phyloP scores from a whole-genome alignment of 139 green algal genomes.

The Chlamydomonas sp. region DNA sequence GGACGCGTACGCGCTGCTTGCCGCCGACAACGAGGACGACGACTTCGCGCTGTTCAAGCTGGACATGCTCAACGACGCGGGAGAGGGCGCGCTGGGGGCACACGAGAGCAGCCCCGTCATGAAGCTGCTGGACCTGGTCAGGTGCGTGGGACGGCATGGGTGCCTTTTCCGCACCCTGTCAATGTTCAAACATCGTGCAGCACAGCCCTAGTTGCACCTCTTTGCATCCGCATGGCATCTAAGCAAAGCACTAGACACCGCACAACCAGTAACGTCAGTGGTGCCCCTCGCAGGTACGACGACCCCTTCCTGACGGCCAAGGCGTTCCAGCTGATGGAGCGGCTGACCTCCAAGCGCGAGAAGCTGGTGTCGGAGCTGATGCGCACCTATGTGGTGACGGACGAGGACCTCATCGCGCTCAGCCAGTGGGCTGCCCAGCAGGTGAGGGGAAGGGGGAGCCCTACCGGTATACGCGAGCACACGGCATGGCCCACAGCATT shows the following conservation, averaged over 20 bases:
- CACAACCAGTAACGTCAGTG: background rate
- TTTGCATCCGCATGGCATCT: too few species aligned
- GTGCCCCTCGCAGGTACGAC: conserved; percentile 21
- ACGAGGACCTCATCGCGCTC: conserved; percentile 38
- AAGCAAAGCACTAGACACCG: too few species aligned
- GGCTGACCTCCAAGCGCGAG: conserved; percentile 37
- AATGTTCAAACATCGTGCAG: too few species aligned
- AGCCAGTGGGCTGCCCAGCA: background rate
- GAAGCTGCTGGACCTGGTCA: conserved; percentile 36
- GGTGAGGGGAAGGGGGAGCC: background rate
- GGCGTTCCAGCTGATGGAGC: conserved; percentile 39
- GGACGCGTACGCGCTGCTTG: background rate
- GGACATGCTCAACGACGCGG: conserved; percentile 22
- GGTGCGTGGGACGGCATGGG: conserved; percentile 2
- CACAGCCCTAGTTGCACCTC: too few species aligned
- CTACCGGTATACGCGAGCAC: too few species aligned
- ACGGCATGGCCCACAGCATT: too few species aligned
- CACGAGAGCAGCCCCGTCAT: conserved; percentile 11
- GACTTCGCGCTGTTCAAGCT: conserved; percentile 44
- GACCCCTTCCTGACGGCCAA: conserved; percentile 23
- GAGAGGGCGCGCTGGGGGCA: background rate
- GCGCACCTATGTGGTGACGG: conserved; percentile 33
- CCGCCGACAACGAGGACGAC: conserved; percentile 20
- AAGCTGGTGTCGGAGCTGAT: conserved; percentile 36
- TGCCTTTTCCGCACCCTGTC: too few species aligned